Conservation (phyloP, 148 eudicot genomes). For the Gaultheria prostrata region DNA sequence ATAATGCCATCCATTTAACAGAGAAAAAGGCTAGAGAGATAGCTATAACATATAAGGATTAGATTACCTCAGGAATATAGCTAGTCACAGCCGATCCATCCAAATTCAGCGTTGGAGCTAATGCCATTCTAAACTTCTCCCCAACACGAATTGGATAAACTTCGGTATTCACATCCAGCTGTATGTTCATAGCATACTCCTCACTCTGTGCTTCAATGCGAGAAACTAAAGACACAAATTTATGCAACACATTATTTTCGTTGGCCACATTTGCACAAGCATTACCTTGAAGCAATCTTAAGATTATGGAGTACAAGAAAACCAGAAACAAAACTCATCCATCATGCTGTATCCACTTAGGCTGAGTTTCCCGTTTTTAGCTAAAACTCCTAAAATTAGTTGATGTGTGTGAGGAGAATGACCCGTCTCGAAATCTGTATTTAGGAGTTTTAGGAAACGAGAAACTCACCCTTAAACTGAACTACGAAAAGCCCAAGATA, state of each 20-base stretch:
- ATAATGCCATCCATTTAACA: background rate
- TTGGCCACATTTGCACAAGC: constrained; percentile 3
- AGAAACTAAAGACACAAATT: constrained; percentile 39
- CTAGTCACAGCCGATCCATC: constrained; percentile 89
- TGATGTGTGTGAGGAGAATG: too few relatives aligned
- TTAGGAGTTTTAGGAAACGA: too few relatives aligned
- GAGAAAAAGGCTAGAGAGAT: background rate
- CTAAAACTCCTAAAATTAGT: too few relatives aligned
- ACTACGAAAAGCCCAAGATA: background rate
- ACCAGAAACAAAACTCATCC: background rate
- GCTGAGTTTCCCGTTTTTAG: too few relatives aligned
- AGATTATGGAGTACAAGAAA: background rate
- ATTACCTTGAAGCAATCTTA: background rate
- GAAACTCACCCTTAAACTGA: background rate
- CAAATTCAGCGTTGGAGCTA: constrained; percentile 74
- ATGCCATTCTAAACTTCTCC: constrained; percentile 73
- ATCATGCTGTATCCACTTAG: background rate
- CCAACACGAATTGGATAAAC: constrained; percentile 71
- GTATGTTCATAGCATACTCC: constrained; percentile 65
- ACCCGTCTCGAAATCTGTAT: too few relatives aligned
- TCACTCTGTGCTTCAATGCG: constrained; percentile 89
- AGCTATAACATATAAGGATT: background rate
- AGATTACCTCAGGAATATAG: constrained; percentile 65
- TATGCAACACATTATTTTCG: background rate
- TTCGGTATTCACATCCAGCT: constrained; percentile 77